phyloP scores from a whole-genome alignment of 495 filamentous ascomycete genomes.

The Podospora bellae-mahoneyi region DNA sequence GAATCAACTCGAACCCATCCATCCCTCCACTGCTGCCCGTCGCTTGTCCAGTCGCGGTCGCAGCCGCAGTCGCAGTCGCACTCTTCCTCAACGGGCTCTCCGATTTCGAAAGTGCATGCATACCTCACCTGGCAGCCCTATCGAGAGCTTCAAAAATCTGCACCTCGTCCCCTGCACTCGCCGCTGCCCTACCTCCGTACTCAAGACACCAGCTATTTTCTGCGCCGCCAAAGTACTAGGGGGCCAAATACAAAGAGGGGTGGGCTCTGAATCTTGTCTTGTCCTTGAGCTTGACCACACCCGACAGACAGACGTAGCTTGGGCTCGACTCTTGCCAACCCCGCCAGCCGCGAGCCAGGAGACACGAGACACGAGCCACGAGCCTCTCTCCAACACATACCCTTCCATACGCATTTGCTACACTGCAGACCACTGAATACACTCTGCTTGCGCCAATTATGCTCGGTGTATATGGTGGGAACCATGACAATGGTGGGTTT shows the following conservation, averaged over 20 bases:
- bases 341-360: not conserved
- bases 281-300: not conserved
- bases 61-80: not conserved
- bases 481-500: slow-evolving; percentile 48
- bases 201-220: not conserved
- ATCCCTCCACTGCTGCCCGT: too few relatives aligned
- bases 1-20: not conserved
- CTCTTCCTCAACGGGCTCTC: not conserved
- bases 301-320: not conserved
- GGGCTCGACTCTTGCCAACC: slow-evolving; percentile 1
- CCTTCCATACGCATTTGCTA: slow-evolving; percentile 12
- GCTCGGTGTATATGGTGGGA: slow-evolving; percentile 47
- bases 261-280: not conserved
- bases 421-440: not conserved
- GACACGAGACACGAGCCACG: too few relatives aligned
- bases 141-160: slow-evolving; percentile 3
- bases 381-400: not conserved
- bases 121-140: not conserved
- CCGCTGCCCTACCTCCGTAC: not conserved
- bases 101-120: not conserved
- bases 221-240: not conserved
- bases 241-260: not conserved
- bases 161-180: not conserved
- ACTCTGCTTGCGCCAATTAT: slow-evolving; percentile 40
- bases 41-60: not conserved